Conservation (phyloP, 257 asterid genomes). For the Eucommia ulmoides region DNA sequence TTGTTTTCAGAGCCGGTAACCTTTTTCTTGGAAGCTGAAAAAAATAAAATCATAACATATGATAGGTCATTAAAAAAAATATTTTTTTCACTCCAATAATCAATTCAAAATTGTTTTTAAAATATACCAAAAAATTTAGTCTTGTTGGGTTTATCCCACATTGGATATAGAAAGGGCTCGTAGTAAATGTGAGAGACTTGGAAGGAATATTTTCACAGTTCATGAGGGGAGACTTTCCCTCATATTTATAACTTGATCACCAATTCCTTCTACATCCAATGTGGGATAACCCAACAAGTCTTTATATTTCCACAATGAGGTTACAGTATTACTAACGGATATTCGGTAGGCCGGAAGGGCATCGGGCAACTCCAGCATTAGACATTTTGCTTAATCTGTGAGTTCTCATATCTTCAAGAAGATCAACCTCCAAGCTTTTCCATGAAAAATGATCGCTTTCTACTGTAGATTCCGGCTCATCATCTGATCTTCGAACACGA, state of each 20-base stretch:
- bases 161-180: no score
- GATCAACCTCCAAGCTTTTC: slow-evolving; percentile 16
- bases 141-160: no score
- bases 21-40: slow-evolving; percentile 21
- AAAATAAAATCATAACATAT: background rate
- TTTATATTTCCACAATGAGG: background rate
- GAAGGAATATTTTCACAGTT: background rate
- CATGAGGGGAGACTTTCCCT: background rate
- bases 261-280: no score
- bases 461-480: slow-evolving; percentile 6
- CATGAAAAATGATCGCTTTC: slow-evolving; percentile 1
- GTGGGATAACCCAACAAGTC: background rate
- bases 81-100: background rate
- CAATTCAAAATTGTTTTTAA: background rate
- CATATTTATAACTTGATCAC: no score
- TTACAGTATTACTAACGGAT: slow-evolving; percentile 5
- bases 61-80: background rate
- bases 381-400: slow-evolving; percentile 1
- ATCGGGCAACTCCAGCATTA: background rate
- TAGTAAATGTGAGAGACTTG: background rate
- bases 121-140: no score
- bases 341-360: background rate
- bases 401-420: background rate
- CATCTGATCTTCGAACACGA: slow-evolving; percentile 13
- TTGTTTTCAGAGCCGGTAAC: slow-evolving; percentile 11